Conservation (phyloP, 306 rosid species). For the Prosopis cineraria region DNA sequence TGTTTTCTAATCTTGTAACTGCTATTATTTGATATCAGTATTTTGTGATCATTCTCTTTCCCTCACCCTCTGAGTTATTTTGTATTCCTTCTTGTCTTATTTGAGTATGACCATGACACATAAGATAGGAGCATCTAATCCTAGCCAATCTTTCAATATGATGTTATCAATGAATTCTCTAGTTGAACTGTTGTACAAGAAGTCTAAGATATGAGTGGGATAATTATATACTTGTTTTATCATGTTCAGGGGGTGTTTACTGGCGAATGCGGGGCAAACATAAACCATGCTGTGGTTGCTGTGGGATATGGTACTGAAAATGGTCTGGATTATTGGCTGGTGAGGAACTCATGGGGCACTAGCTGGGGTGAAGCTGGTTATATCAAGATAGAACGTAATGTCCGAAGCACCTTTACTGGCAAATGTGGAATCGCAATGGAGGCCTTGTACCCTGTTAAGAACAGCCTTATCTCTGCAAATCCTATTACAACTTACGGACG, state of each 20-base stretch:
- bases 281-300: slow-evolving; percentile 88
- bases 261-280: slow-evolving; percentile 65
- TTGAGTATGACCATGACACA: no score
- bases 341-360: slow-evolving; percentile 95
- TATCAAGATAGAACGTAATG: slow-evolving; percentile 74
- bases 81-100: no score
- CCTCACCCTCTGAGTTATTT: no score
- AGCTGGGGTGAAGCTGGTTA: slow-evolving; percentile 91
- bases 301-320: slow-evolving; percentile 87
- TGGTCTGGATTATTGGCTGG: slow-evolving; percentile 87
- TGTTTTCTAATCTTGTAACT: no score
- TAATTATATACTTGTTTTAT: background rate
- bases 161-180: background rate
- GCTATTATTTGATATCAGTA: no score
- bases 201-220: background rate
- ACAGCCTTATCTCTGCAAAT: slow-evolving; percentile 35
- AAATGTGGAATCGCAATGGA: slow-evolving; percentile 86
- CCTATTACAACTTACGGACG: slow-evolving; percentile 20
- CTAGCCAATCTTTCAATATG: background rate
- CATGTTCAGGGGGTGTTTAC: slow-evolving; percentile 75
- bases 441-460: slow-evolving; percentile 84
- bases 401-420: slow-evolving; percentile 35
- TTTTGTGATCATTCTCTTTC: no score
- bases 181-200: background rate
- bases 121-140: background rate